Evolutionary conservation across 2,329 filamentous ascomycete genomes (phyloP), one percentile per base, ranked within the genome.

Genomic region (Talaromyces atroroseus): DNA sequence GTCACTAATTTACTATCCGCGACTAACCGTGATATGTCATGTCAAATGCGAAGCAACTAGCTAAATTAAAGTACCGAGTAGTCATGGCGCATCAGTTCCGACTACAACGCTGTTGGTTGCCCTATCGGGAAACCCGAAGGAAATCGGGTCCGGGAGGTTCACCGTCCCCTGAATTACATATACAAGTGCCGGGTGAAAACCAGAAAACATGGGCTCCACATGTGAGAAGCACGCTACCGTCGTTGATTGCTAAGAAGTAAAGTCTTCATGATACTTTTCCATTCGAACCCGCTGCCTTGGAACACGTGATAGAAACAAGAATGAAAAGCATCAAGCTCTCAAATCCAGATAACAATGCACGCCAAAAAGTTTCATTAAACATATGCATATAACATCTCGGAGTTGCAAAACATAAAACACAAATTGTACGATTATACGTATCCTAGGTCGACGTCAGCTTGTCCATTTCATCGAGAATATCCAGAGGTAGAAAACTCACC

Each of bases 401-500:
- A 42, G 38, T 8, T 23, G 40, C 18, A 44, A 14, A 44, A 44
- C n/a, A 44, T 40, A 40, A 40, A n/a, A 20, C 36, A 40, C 36
- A 40, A 8, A 40, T 40, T n/a, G 14, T 18, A 40, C 8, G 5
- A 20, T 44, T 20, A 44, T 44, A 44, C 40, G 40, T 44, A 44
- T 44, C 40, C 40, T 44, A 44, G 18, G 23, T 3, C 18, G 18
- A 44, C 16, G 40, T 44, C 20, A 44, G 20, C 8, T 14, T 44
- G 20, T 11, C 18, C 18, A 21, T 8, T 23, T 14, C 18, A 20
- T 18, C 4, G 32, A 36, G 14, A 36, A 44, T 21, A 20, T 44
- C 7, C 3, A 44, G 23, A 44, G 5, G 2, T 21, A 5, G 2
- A 40, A 21, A 40, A 70, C 73, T 63, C 69, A 78, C 84, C 84